Percentiles rank a stretch among this genome's conserved stretches.
These are phyloP conservation scores for Pseudopithomyces maydicus DNA, from an alignment of 2,329 filamentous ascomycete genomes.

Conservation along the genomic window DNA sequence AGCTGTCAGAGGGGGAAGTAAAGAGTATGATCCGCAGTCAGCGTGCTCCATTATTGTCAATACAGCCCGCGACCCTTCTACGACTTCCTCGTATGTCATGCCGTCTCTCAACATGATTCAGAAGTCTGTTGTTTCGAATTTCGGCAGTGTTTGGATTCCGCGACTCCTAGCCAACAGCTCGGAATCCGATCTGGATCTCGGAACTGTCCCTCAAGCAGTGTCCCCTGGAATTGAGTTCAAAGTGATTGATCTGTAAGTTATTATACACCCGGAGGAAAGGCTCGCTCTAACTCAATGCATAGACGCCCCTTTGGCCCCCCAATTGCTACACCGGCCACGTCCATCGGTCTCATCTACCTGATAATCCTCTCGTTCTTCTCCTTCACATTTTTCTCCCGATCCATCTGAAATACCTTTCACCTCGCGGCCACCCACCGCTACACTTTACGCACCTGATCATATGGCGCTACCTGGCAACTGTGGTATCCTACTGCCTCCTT, in stretches of 20 bases:
- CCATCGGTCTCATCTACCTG: conserved; percentile 68
- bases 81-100: conserved; percentile 56
- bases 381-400: conserved; percentile 69
- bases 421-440: conserved; percentile 61
- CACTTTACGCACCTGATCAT: conserved; percentile 62
- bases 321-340: conserved; percentile 61
- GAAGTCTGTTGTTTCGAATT: conserved; percentile 50
- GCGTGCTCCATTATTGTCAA: conserved; percentile 62
- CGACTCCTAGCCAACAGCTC: conserved; percentile 24
- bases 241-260: conserved; percentile 54
- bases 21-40: conserved; percentile 65
- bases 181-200: conserved; percentile 46
- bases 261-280: not conserved
- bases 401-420: conserved; percentile 62
- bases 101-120: conserved; percentile 57
- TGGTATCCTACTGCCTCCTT: conserved; percentile 64
- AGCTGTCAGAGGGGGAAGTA: conserved; percentile 60
- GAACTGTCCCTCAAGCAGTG: conserved; percentile 57
- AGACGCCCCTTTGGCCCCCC: conserved; percentile 61
- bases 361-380: conserved; percentile 71
- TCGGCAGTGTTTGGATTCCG: conserved; percentile 55
- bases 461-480: conserved; percentile 63
- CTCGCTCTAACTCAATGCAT: not conserved
- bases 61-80: conserved; percentile 62
- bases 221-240: conserved; percentile 62